Percentiles rank a stretch among this genome's conserved stretches.
phyloP scores from a whole-genome alignment of 78 protist species.

The Pelomyxa schiedti region DNA sequence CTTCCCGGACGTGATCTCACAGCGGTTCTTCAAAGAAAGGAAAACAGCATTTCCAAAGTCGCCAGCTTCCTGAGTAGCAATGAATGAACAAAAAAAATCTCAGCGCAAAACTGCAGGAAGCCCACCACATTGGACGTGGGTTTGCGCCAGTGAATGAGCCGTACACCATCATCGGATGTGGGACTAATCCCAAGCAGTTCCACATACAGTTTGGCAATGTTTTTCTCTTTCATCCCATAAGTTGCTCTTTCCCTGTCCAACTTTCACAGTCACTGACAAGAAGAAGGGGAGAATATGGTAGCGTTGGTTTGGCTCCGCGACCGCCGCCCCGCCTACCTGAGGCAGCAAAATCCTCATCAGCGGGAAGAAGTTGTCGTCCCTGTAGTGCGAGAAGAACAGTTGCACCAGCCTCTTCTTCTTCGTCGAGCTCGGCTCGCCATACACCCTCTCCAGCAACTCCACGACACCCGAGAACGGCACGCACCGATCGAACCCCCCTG shows the following conservation, averaged over 20 bases:
- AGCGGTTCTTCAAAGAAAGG: constrained; percentile 33
- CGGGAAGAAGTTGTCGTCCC: constrained; percentile 45
- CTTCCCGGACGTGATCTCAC: constrained; percentile 1
- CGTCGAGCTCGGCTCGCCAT: constrained; percentile 2
- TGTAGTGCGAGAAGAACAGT: constrained; percentile 18
- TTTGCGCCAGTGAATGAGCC: constrained; percentile 49
- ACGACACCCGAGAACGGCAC: constrained; percentile 42
- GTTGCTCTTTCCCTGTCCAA: constrained; percentile 50
- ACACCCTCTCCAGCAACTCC: constrained; percentile 27
- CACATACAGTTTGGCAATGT: constrained; percentile 49
- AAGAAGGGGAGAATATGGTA: too few relatives aligned
- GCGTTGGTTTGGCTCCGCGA: too few relatives aligned
- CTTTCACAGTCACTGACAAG: neutral
- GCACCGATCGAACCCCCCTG: neutral
- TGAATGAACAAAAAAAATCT: neutral
- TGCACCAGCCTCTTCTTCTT: constrained; percentile 14
- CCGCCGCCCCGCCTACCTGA: neutral
- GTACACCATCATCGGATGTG: constrained; percentile 34
- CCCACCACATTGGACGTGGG: constrained; percentile 14
- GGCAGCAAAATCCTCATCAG: constrained; percentile 64
- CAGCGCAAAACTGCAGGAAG: neutral
- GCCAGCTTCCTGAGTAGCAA: constrained; percentile 6
- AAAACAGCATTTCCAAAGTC: constrained; percentile 58
- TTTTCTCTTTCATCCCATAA: constrained; percentile 61
- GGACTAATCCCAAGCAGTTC: constrained; percentile 37